These are phyloP conservation scores for Corinectria fuckeliana DNA, from an alignment of 2,329 filamentous ascomycete genomes.

Conservation along the genomic window DNA sequence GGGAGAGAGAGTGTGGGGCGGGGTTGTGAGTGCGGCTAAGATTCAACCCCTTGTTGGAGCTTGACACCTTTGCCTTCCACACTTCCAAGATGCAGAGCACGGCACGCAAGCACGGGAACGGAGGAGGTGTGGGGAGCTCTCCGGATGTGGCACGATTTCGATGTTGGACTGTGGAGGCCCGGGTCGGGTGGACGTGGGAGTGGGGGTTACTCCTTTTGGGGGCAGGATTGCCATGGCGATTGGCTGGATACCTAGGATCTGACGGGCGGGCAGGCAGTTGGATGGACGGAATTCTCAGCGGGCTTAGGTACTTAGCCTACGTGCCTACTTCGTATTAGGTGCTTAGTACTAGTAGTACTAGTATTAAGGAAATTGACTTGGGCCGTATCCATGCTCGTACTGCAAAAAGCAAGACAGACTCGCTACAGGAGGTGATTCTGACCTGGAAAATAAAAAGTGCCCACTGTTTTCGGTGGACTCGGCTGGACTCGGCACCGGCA, in stretches of 20 bases:
- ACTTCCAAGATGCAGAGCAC: too few relatives aligned
- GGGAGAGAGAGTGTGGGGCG: slow-evolving; percentile 3
- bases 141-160: slow-evolving; percentile 7
- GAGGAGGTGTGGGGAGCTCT: not conserved
- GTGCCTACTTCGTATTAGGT: too few relatives aligned
- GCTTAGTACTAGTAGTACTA: too few relatives aligned
- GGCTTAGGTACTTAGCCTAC: too few relatives aligned
- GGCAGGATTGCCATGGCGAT: too few relatives aligned
- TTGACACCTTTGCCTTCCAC: not conserved
- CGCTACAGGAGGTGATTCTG: too few relatives aligned
- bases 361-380: too few relatives aligned
- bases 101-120: not conserved
- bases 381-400: too few relatives aligned
- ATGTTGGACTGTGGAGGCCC: not conserved
- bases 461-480: not conserved
- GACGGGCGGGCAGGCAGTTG: too few relatives aligned
- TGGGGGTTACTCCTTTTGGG: slow-evolving; percentile 6
- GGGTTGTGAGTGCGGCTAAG: slow-evolving; percentile 10
- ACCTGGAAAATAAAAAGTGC: too few relatives aligned
- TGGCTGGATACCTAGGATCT: too few relatives aligned
- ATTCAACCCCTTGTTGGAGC: not conserved
- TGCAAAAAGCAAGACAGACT: too few relatives aligned
- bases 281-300: not conserved
- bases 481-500: not conserved
- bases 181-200: not conserved